Evolutionary conservation across 2,329 filamentous ascomycete genomes (phyloP).

Genomic region (Cercospora nicotianae): DNA sequence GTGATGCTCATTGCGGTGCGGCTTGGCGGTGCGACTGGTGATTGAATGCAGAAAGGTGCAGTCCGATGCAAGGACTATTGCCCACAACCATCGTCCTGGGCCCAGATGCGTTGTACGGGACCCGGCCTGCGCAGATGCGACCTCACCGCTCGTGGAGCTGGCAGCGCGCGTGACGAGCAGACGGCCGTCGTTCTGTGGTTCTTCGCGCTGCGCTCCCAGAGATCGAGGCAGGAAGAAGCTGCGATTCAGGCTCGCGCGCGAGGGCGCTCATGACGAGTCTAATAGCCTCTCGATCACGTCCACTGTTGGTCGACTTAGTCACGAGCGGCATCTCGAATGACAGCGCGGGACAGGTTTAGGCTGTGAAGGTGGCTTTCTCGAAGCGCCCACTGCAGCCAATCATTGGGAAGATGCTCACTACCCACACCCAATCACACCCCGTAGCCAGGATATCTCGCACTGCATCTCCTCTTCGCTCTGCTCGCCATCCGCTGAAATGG

Average conservation of each 20-base stretch:
- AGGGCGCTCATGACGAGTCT: neutral
- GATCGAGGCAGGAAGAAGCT: neutral
- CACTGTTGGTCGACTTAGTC: conserved; percentile 2
- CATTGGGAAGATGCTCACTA: neutral
- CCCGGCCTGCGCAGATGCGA: conserved; percentile 3
- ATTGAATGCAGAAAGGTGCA: conserved; percentile 20
- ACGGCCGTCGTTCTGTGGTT: neutral
- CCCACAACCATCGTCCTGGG: conserved; percentile 8
- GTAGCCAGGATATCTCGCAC: conserved; percentile 2
- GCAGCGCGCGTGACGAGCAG: conserved; percentile 1
- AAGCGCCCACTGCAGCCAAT: conserved; percentile 14
- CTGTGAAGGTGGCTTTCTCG: conserved; percentile 14
- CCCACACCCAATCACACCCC: conserved; percentile 6
- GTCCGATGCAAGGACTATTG: conserved; percentile 22
- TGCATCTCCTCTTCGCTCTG: conserved; percentile 8
- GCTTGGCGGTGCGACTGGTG: conserved; percentile 25
- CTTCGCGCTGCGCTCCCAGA: neutral
- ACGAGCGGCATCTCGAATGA: conserved; percentile 7
- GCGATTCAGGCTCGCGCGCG: neutral
- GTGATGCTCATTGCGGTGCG: conserved; percentile 18
- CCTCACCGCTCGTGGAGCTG: conserved; percentile 10
- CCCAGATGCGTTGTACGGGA: conserved; percentile 16
- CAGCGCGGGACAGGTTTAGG: conserved; percentile 6
- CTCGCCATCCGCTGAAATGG: neutral
- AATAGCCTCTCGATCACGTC: neutral